Conservation (phyloP, 371 early-diverging fungal genomes). For the Basidiobolus meristosporus region DNA sequence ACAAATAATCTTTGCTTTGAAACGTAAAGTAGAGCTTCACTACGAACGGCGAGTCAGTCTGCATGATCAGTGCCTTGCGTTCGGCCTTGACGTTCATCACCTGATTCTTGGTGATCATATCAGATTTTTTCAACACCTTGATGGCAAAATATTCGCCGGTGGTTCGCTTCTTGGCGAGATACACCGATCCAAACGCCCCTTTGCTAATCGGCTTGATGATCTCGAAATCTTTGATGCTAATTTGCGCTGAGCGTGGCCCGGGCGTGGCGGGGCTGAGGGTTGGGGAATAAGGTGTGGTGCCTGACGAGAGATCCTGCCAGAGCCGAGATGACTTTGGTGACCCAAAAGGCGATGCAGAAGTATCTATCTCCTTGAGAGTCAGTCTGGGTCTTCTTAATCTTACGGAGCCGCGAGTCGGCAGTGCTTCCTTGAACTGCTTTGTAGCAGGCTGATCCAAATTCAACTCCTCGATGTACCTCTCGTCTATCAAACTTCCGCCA, state of each 20-base stretch:
- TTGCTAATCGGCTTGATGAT: conserved; percentile 83
- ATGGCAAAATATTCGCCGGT: conserved; percentile 82
- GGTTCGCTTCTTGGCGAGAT: conserved; percentile 59
- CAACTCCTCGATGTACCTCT: too few species aligned
- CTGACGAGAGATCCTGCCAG: conserved; percentile 10
- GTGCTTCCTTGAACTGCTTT: not conserved
- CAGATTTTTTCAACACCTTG: conserved; percentile 73
- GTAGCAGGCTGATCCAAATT: too few species aligned
- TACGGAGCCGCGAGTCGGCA: conserved; percentile 8
- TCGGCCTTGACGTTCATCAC: conserved; percentile 81
- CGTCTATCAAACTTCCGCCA: too few species aligned
- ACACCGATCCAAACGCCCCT: conserved; percentile 84
- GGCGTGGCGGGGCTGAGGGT: conserved; percentile 3
- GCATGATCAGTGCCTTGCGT: conserved; percentile 63
- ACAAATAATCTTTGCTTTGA: conserved; percentile 79
- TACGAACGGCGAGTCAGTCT: conserved; percentile 81
- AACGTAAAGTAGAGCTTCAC: conserved; percentile 85
- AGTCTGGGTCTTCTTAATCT: conserved; percentile 5
- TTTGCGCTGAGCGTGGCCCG: conserved; percentile 27
- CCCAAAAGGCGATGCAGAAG: conserved; percentile 6
- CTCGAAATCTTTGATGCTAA: conserved; percentile 69
- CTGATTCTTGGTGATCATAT: conserved; percentile 86
- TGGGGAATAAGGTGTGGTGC: conserved; percentile 22
- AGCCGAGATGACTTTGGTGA: conserved; percentile 5
- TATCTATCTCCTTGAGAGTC: too few species aligned